Evolutionary conservation across 371 early-diverging fungal genomes (phyloP), one percentile per base, ranked within the genome.

Genomic region (Capillidium rhysosporum): DNA sequence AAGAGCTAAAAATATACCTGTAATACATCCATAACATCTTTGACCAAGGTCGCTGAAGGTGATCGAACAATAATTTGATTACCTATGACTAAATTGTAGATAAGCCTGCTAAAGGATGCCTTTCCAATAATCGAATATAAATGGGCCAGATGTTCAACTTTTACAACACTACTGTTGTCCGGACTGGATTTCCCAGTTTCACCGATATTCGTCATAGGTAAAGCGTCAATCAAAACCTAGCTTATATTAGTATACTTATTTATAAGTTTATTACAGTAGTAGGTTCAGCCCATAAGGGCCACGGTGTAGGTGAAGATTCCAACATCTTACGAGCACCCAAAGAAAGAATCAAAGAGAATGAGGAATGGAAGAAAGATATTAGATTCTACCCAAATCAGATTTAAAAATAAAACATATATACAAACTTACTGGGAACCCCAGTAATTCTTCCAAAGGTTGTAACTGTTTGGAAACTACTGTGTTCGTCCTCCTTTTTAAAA

Each of bases 301-400:
- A 43, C 2, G 48, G 52, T 26, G 28, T 52, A 10, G 10, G 21
- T 14, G n/a, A n/a, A 14, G 52, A 52, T 54, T 60, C 60, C 31
- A 44, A 40, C 21, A 60, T 59, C 53, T 68, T 65, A 40, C 65
- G 59, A 9, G 66, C 66, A 20, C 71, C 67, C 29, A 72, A 41
- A 40, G 71, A 71, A 10, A 76, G 61, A 39, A 69, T 71, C 46
- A 67, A 71, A 47, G 72, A 69, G 53, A 75, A 73, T 55, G 69
- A 66, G 5, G 62, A 64, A 58, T 76, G 77, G 29, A 76, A 63
- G 41, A 70, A 65, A 28, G 63, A 62, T 57, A 69, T 72, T 44
- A 71, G 63, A 56, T 73, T 68, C 70, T 73, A 56, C 39, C 29
- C 10, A 49, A n/a, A n/a, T n/a, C n/a, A n/a, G n/a, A 30, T 29